Conservation (phyloP, 2,329 filamentous ascomycete species). For the Fusarium anguioides region DNA sequence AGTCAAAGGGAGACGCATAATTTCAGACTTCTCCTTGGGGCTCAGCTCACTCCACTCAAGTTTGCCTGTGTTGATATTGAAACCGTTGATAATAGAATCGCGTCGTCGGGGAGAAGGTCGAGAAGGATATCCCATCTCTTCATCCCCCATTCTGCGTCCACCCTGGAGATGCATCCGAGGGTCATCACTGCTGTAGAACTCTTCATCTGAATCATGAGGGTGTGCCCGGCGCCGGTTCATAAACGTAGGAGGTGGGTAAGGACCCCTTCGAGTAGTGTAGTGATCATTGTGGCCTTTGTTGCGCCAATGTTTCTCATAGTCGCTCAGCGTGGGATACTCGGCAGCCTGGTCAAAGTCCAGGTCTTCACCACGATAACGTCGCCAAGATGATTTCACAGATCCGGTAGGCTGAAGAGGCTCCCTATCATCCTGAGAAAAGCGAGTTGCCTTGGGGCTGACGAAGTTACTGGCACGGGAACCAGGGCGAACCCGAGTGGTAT, state of each 20-base stretch:
- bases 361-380: conserved; percentile 39
- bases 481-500: conserved; percentile 30
- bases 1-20: conserved; percentile 57
- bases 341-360: conserved; percentile 40
- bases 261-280: conserved; percentile 37
- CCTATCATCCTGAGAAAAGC: conserved; percentile 39
- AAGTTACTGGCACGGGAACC: conserved; percentile 35
- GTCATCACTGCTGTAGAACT: conserved; percentile 38
- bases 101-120: conserved; percentile 14
- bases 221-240: conserved; percentile 39
- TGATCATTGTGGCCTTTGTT: conserved; percentile 35
- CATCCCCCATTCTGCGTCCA: conserved; percentile 34
- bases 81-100: conserved; percentile 24
- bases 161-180: conserved; percentile 26
- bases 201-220: conserved; percentile 43
- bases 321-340: conserved; percentile 35
- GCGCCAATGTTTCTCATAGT: conserved; percentile 45
- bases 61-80: conserved; percentile 36
- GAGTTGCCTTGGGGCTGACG: conserved; percentile 21
- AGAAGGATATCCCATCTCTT: conserved; percentile 38
- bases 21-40: conserved; percentile 54
- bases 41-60: conserved; percentile 55
- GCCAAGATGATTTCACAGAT: conserved; percentile 37
- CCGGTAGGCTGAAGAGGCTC: conserved; percentile 40
- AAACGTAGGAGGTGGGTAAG: conserved; percentile 42